Base-by-base conservation (phyloP, 495 filamentous ascomycete species). In the Melanomma pulvis-pyrius region DNA sequence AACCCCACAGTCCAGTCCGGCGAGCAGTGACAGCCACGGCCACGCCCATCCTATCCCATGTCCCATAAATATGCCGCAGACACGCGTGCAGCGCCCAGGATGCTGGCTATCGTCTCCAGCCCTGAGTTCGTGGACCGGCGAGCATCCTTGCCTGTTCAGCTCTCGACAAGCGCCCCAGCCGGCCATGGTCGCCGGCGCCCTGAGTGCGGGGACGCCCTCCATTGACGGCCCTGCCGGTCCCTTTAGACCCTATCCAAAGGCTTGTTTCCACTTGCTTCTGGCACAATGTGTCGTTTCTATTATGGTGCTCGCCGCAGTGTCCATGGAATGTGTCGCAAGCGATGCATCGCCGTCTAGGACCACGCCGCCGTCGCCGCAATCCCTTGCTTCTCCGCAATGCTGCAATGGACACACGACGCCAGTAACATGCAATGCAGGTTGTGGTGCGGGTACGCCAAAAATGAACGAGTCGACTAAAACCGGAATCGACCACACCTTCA, bases 191-290 rank as follows among this genome's bases (percentile, higher is more conserved):
- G 41, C 41, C 28, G 30, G 47, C 22, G 41, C 28, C 26, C 56
- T 28, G 50, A 50, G 54, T 67, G 68, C 59, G 68, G 68, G 68
- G 68, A 29, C 11, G 41, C 54, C 44, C 25, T 24, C 21, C 30
- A 47, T 47, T 55, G 61, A 34, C 61, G 24, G 61, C 39, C 30
- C 28, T 52, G 2, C 24, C 26, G 22, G 32, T 6, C 32, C 32
- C 13, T 6, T 6, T 13, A 36, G 32, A 36, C 52, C 44, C 60
- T 54, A 24, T 49, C 1, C 34, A 28, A 60, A 69, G 32, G 67
- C 67, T 69, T 69, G 46, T 69, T 57, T 65, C 19, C 52, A 65
- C 68, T 61, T 68, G 53, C 1, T 30, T 63, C 64, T 69, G 58
- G 9, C n/a, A n/a, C n/a, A n/a, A n/a, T 25, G 52, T 25, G 36